phyloP scores from a whole-genome alignment of 441 rosid genomes.

The Manihot esculenta region DNA sequence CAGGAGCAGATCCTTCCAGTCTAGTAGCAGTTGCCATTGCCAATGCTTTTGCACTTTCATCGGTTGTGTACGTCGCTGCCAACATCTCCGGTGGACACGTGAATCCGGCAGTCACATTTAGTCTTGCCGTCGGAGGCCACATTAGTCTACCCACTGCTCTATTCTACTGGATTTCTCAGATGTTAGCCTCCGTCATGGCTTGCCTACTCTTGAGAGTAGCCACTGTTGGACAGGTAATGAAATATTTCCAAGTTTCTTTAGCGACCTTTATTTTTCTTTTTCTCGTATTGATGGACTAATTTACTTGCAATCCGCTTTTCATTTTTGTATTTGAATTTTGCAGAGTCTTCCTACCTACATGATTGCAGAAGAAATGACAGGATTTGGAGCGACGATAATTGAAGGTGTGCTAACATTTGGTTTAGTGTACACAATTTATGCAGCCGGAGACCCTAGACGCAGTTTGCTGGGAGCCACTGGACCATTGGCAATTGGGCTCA shows the following conservation, averaged over 20 bases:
- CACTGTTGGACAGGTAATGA: slow-evolving; percentile 53
- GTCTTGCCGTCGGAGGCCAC: slow-evolving; percentile 73
- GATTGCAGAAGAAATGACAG: slow-evolving; percentile 83
- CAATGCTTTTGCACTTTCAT: slow-evolving; percentile 67
- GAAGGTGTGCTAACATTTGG: slow-evolving; percentile 72
- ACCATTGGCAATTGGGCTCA: slow-evolving; percentile 58
- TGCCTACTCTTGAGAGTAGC: slow-evolving; percentile 64
- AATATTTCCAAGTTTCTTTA: neutral
- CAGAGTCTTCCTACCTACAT: slow-evolving; percentile 60
- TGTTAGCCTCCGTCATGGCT: slow-evolving; percentile 86
- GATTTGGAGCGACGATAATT: slow-evolving; percentile 79
- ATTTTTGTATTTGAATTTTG: neutral
- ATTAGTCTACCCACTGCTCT: slow-evolving; percentile 57
- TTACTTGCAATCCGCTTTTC: neutral
- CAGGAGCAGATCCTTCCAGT: slow-evolving; percentile 51
- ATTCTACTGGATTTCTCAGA: slow-evolving; percentile 82
- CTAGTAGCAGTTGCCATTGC: slow-evolving; percentile 63
- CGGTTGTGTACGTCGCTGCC: slow-evolving; percentile 60
- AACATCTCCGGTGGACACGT: slow-evolving; percentile 79
- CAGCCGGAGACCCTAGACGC: slow-evolving; percentile 53
- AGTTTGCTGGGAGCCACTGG: slow-evolving; percentile 47
- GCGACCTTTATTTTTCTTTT: no score
- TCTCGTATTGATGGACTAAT: neutral
- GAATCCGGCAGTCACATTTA: slow-evolving; percentile 93
- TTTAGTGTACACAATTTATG: slow-evolving; percentile 69